Conservation (phyloP, 345 rosid genomes). For the Euclidium syriacum region DNA sequence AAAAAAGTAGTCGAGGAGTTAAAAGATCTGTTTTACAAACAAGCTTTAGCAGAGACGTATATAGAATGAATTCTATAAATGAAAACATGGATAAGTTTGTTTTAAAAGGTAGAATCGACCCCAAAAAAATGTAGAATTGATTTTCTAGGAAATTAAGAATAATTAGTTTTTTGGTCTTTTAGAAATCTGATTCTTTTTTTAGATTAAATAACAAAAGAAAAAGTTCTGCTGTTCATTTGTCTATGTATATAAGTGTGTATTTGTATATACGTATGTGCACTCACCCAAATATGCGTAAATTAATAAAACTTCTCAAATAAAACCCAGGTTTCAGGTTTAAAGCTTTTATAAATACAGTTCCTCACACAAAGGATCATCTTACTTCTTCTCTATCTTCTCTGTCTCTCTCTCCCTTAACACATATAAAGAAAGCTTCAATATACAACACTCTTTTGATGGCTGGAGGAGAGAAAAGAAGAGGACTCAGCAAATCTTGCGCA, state of each 20-base stretch:
- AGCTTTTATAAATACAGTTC: constrained; percentile 23
- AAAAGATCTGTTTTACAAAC: background rate
- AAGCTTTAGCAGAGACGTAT: constrained; percentile 16
- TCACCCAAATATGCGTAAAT: constrained; percentile 14
- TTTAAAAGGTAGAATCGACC: constrained; percentile 6
- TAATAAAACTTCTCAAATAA: background rate
- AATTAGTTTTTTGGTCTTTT: background rate
- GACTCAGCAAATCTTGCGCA: constrained; percentile 59
- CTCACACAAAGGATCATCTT: constrained; percentile 23
- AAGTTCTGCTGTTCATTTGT: background rate
- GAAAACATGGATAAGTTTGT: background rate
- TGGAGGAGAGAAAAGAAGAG: constrained; percentile 31
- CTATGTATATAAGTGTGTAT: constrained; percentile 2
- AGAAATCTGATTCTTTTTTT: background rate
- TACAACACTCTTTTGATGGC: constrained; percentile 32
- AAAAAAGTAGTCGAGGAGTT: constrained; percentile 9
- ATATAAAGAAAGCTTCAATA: background rate
- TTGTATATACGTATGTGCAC: constrained; percentile 5
- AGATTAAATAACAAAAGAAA: background rate
- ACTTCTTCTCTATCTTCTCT: constrained; percentile 8
- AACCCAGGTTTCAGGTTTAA: background rate
- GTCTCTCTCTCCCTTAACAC: background rate
- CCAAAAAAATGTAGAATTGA: too few relatives aligned
- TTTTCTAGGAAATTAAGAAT: background rate
- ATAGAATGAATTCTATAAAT: background rate